These are phyloP conservation scores for Yamadazyma takamatsuzukensis DNA, from an alignment of 805 yeast genomes.

Conservation along the genomic window DNA sequence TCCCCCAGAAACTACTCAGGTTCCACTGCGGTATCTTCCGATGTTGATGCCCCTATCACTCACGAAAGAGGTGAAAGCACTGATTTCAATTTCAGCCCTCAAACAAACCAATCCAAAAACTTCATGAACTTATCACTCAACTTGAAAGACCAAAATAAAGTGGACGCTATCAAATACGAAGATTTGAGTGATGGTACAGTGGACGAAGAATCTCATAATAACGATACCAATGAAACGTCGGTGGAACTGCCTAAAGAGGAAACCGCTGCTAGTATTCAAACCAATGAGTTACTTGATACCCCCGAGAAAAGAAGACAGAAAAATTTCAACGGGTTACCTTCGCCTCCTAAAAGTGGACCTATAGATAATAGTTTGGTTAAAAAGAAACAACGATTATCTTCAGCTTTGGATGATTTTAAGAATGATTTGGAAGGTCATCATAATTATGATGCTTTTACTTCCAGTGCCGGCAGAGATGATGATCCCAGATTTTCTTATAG, in stretches of 20 bases:
- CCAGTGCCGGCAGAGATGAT: conserved; percentile 7
- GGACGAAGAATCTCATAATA: conserved; percentile 1
- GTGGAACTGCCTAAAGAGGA: conserved; percentile 5
- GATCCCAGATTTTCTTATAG: conserved; percentile 10
- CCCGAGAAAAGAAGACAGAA: conserved; percentile 7
- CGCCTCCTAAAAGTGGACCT: conserved; percentile 6
- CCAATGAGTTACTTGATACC: conserved; percentile 11
- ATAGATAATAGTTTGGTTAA: conserved; percentile 1
- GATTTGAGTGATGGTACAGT: conserved; percentile 3
- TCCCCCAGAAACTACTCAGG: conserved; percentile 11
- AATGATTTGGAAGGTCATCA: conserved; percentile 24
- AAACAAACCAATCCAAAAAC: conserved; percentile 14
- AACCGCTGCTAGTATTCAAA: conserved; percentile 9
- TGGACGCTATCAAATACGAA: conserved; percentile 1
- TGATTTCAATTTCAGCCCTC: conserved; percentile 16
- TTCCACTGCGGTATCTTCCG: conserved; percentile 10
- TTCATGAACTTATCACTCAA: conserved; percentile 21
- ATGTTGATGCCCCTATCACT: conserved; percentile 6
- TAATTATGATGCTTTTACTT: conserved; percentile 8
- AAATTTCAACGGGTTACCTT: conserved; percentile 2
- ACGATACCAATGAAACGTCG: conserved; percentile 11
- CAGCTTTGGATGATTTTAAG: conserved; percentile 25
- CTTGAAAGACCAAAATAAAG: conserved; percentile 6
- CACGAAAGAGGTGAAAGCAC: conserved; percentile 2
- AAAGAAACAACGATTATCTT: conserved; percentile 19